Base-by-base conservation (phyloP, 352 stramenopile genomes). In the Pythium pyrilobum region DNA sequence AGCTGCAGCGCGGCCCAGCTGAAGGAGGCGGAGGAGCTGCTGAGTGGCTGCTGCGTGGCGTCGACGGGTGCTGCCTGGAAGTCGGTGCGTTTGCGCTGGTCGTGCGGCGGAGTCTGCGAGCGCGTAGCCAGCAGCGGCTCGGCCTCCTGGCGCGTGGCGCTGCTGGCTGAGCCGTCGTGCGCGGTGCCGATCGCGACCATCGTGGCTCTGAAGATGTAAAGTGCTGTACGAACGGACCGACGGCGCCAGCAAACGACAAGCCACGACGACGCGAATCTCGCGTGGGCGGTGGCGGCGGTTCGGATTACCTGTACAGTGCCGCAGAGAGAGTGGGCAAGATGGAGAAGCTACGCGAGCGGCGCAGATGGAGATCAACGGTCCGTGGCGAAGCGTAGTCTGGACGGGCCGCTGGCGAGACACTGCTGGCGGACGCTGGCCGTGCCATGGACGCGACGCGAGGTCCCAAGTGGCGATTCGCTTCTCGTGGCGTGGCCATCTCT, bases 1-100 rank as follows among this genome's bases (percentile, higher is more conserved):
- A 69, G 16, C 21, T 81, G 69, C 4, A 63, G 53, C 31, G 71
- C 24, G 20, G 20, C 59, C 24, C 33, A 59, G 12, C 7, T 5
- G 18, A 31, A 25, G 13, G 43, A 56, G 1, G 36, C 38, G 1
- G 43, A 33, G 43, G 40, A 40, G n/a, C n/a, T n/a, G n/a, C n/a
- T n/a, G n/a, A 12, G 27, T 49, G n/a, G 42, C 9, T 28, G 29
- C 39, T 29, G 39, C 39, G 20, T 36, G 16, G 5, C n/a, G 34
- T 43, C 16, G 16, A 5, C 28, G 2, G 40, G 10, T 16, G n/a
- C n/a, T n/a, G 43, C 16, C 2, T 51, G 43, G 43, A 40, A 51
- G 20, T 31, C 43, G 20, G 18, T 23, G n/a, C 13, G 45, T 10
- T 44, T 45, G 8, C 25, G 5, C 12, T 39, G 18, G 29, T 46